phyloP scores from a whole-genome alignment of 1,284 basidiomycete genomes.

The Irpex sp. region DNA sequence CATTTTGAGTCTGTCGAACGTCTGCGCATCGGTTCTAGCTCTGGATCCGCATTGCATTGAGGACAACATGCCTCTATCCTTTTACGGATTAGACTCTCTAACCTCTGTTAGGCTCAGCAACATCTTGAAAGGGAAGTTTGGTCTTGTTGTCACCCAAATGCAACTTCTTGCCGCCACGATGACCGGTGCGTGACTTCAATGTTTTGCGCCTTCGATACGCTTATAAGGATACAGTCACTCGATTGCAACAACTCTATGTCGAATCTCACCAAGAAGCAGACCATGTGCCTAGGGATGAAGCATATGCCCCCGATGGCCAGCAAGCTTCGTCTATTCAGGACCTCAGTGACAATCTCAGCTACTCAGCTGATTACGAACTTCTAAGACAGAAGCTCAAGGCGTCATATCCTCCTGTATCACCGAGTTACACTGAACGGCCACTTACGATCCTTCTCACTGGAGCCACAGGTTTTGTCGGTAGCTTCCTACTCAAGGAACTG shows the following conservation, averaged over 20 bases:
- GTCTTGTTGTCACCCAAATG: constrained; percentile 12
- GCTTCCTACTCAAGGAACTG: neutral
- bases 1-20: neutral
- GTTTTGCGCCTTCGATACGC: neutral
- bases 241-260: neutral
- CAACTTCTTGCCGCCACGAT: constrained; percentile 13
- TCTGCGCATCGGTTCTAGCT: constrained; percentile 14
- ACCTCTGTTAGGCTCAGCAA: constrained; percentile 14
- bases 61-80: constrained; percentile 13
- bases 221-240: neutral
- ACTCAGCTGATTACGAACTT: neutral
- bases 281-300: too few relatives aligned
- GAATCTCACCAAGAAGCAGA: neutral
- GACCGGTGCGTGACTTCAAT: constrained; percentile 11
- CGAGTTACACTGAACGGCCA: neutral
- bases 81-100: constrained; percentile 16
- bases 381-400: neutral
- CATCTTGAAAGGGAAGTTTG: constrained; percentile 11
- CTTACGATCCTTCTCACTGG: neutral
- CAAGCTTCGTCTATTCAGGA: neutral
- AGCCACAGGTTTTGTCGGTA: neutral
- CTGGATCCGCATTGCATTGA: constrained; percentile 10
- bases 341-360: neutral
- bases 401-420: neutral
- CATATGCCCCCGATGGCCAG: neutral